A percentile compares a stretch with the other conserved stretches of the same genome.
These are phyloP conservation scores for Metarhizium sp. DNA, from an alignment of 2,329 filamentous ascomycete genomes.

Conservation along the genomic window DNA sequence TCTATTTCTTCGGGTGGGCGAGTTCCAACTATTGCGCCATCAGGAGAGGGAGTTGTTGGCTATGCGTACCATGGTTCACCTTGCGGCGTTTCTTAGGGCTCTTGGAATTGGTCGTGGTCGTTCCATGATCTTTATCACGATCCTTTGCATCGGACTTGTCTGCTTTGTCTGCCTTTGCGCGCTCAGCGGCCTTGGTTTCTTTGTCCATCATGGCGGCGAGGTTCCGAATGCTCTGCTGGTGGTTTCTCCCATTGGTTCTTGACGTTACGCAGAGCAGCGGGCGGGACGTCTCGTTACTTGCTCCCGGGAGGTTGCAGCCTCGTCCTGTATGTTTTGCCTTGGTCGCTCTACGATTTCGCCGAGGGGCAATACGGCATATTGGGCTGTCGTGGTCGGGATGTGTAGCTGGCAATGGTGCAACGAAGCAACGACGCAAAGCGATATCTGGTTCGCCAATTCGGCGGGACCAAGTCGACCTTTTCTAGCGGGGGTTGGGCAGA, in stretches of 20 bases:
- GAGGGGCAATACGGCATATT: conserved; percentile 5
- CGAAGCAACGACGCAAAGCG: background rate
- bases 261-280: conserved; percentile 21
- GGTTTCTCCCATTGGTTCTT: conserved; percentile 18
- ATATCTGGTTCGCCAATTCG: conserved; percentile 1
- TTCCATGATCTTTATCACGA: background rate
- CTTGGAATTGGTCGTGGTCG: conserved; percentile 20
- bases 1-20: background rate
- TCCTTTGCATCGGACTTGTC: conserved; percentile 8
- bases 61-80: conserved; percentile 71
- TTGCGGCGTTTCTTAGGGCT: conserved; percentile 80
- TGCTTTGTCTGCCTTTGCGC: conserved; percentile 17
- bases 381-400: conserved; percentile 1
- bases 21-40: background rate
- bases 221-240: conserved; percentile 21
- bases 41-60: conserved; percentile 8
- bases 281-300: conserved; percentile 21
- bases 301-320: conserved; percentile 18
- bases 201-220: conserved; percentile 20
- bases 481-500: background rate
- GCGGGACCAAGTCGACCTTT: background rate
- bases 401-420: conserved; percentile 2
- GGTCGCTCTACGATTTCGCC: background rate
- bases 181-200: conserved; percentile 19
- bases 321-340: conserved; percentile 1